Evolutionary conservation across 1,284 basidiomycete genomes (phyloP).

Genomic region (Apiotrichum montevideense): DNA sequence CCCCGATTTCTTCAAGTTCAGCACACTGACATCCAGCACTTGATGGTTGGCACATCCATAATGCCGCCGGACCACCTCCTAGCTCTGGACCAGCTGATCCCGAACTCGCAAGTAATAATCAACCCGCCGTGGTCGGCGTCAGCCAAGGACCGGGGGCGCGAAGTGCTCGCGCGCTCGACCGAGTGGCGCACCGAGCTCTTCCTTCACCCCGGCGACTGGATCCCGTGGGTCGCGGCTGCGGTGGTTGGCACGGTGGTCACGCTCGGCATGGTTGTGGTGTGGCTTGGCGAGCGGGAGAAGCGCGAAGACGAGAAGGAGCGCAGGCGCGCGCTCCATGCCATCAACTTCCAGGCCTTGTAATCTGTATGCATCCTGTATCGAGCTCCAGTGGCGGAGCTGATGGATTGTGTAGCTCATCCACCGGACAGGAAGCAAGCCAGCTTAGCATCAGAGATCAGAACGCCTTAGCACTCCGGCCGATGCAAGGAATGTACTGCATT

Average conservation of each 20-base stretch:
- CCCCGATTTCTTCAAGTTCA: too few relatives aligned
- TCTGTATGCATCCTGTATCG: too few relatives aligned
- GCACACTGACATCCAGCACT: conserved; percentile 52
- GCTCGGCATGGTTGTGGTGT: conserved; percentile 74
- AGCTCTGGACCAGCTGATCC: conserved; percentile 92
- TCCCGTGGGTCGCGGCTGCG: conserved; percentile 88
- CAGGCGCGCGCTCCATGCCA: conserved; percentile 78
- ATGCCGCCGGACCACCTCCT: conserved; percentile 63
- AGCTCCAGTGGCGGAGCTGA: too few relatives aligned
- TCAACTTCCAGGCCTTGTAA: conserved; percentile 91
- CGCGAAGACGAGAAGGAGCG: conserved; percentile 88
- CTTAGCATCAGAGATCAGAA: too few relatives aligned
- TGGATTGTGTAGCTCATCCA: too few relatives aligned
- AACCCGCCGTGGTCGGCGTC: conserved; percentile 57
- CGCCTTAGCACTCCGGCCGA: too few relatives aligned
- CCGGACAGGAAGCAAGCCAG: too few relatives aligned
- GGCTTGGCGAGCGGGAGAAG: conserved; percentile 89
- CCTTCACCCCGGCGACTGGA: conserved; percentile 91
- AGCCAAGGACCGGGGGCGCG: conserved; percentile 1
- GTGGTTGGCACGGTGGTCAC: conserved; percentile 68
- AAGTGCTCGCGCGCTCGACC: conserved; percentile 28
- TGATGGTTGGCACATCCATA: conserved; percentile 83
- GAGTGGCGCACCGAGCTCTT: conserved; percentile 86
- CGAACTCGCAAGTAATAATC: conserved; percentile 95
- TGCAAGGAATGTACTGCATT: too few relatives aligned